Conservation (phyloP, 768 basidiomycete species). For the Leccinellum albellum region DNA sequence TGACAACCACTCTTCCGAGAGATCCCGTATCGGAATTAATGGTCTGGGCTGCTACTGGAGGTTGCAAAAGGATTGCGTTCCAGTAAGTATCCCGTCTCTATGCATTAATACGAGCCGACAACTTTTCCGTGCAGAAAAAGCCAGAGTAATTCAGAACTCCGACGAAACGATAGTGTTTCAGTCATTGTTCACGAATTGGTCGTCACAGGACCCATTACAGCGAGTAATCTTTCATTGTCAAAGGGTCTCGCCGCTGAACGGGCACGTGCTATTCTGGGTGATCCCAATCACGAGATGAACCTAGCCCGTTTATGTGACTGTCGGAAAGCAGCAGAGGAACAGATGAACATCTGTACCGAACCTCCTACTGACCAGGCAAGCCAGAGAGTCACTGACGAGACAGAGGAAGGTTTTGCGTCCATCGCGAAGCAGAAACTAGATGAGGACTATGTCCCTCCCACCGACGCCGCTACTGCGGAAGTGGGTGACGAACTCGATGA, state of each 20-base stretch:
- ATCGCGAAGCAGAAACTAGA: slow-evolving; percentile 35
- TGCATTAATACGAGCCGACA: slow-evolving; percentile 1
- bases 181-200: slow-evolving; percentile 56
- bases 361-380: slow-evolving; percentile 15
- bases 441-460: slow-evolving; percentile 18
- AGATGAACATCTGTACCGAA: slow-evolving; percentile 13
- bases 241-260: slow-evolving; percentile 66
- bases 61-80: slow-evolving; percentile 52
- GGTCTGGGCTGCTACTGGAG: slow-evolving; percentile 57
- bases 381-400: slow-evolving; percentile 39
- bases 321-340: slow-evolving; percentile 16
- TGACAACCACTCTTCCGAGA: slow-evolving; percentile 55
- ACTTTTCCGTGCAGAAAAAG: slow-evolving; percentile 33
- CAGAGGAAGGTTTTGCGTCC: slow-evolving; percentile 47
- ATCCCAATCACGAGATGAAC: slow-evolving; percentile 41
- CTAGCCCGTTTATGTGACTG: slow-evolving; percentile 46
- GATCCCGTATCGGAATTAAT: slow-evolving; percentile 75
- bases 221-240: slow-evolving; percentile 54
- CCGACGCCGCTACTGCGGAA: slow-evolving; percentile 14
- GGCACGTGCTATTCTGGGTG: slow-evolving; percentile 51
- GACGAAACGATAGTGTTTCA: slow-evolving; percentile 48
- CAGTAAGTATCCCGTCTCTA: slow-evolving; percentile 34
- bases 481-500: slow-evolving; percentile 16
- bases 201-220: slow-evolving; percentile 60
- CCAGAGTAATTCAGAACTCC: slow-evolving; percentile 40